Conservation (phyloP, 2,329 filamentous ascomycete genomes). For the Orbilia brochopaga region DNA sequence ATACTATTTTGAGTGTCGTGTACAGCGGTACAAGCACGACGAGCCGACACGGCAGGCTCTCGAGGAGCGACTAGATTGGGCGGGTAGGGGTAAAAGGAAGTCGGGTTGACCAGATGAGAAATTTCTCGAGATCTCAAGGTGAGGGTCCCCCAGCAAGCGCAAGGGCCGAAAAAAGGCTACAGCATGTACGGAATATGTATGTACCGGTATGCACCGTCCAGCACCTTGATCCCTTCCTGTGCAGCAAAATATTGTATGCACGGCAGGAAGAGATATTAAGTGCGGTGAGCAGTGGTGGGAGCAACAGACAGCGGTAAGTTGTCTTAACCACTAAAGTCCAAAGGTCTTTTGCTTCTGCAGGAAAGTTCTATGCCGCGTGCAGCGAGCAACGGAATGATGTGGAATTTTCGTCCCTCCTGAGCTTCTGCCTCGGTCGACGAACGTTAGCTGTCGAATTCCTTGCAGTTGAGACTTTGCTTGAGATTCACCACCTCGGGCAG, state of each 20-base stretch:
- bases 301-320: slow-evolving; percentile 14
- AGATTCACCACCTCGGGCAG: slow-evolving; percentile 25
- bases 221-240: slow-evolving; percentile 49
- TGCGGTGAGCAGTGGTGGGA: slow-evolving; percentile 9
- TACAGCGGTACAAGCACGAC: slow-evolving; percentile 43
- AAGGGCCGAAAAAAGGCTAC: slow-evolving; percentile 4
- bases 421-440: slow-evolving; percentile 39
- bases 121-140: slow-evolving; percentile 33
- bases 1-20: slow-evolving; percentile 31
- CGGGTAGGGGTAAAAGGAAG: slow-evolving; percentile 12
- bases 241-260: slow-evolving; percentile 12
- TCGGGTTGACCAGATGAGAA: slow-evolving; percentile 29
- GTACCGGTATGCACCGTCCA: slow-evolving; percentile 19
- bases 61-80: slow-evolving; percentile 41
- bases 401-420: slow-evolving; percentile 35
- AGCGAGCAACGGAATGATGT: slow-evolving; percentile 47
- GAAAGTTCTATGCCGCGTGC: slow-evolving; percentile 48
- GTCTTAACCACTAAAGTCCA: slow-evolving; percentile 16
- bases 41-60: slow-evolving; percentile 42
- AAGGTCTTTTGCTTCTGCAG: slow-evolving; percentile 35
- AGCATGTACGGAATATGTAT: slow-evolving; percentile 1
- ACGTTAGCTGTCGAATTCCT: slow-evolving; percentile 45
- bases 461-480: slow-evolving; percentile 32
- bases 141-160: not conserved
- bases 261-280: slow-evolving; percentile 19